phyloP scores from a whole-genome alignment of 2,329 filamentous ascomycete species.

The Elsinoe batatas region DNA sequence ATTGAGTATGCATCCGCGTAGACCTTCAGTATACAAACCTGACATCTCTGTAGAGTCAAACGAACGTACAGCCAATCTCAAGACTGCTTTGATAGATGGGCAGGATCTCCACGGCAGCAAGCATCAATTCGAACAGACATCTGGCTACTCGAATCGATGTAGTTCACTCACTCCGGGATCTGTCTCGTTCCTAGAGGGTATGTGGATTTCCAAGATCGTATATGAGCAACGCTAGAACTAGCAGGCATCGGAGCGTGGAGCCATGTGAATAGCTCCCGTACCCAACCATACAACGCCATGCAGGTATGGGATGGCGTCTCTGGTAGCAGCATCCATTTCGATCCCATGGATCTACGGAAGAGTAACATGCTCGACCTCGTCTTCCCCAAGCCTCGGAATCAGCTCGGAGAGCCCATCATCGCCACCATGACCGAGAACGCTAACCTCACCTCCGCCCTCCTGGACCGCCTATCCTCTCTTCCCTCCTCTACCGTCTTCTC shows the following conservation, averaged over 20 bases:
- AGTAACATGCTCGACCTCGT: conserved; percentile 6
- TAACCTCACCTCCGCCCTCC: conserved; percentile 71
- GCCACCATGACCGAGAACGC: conserved; percentile 96
- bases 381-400: background rate
- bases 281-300: conserved; percentile 91
- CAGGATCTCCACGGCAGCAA: conserved; percentile 67
- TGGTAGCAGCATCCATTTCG: conserved; percentile 76
- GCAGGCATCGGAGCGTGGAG: conserved; percentile 71
- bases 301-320: conserved; percentile 96
- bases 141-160: conserved; percentile 82
- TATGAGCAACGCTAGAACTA: background rate
- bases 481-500: conserved; percentile 57
- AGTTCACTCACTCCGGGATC: conserved; percentile 88
- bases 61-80: conserved; percentile 54
- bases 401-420: conserved; percentile 40
- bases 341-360: conserved; percentile 20
- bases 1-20: conserved; percentile 25
- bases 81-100: conserved; percentile 80
- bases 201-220: background rate
- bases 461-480: conserved; percentile 50
- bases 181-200: conserved; percentile 62
- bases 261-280: conserved; percentile 60
- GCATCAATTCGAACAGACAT: conserved; percentile 54
- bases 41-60: conserved; percentile 18
- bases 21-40: background rate